Evolutionary conservation across 192 early-diverging fungal genomes (phyloP).

Genomic region (Thamnidium elegans): DNA sequence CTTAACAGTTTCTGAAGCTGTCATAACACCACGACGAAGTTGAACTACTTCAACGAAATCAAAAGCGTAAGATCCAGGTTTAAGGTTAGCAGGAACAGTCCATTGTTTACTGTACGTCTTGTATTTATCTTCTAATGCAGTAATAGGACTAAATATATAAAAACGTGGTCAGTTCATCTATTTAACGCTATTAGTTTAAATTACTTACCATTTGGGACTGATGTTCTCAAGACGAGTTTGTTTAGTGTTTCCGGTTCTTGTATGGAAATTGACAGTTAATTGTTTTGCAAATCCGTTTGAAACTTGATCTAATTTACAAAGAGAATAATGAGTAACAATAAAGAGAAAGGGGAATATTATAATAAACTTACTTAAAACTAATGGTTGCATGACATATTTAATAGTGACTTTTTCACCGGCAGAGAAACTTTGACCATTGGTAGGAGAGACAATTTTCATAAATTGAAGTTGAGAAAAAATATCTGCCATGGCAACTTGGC

Average conservation of each 20-base stretch:
- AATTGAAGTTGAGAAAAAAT: conserved; percentile 31
- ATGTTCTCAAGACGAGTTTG: conserved; percentile 12
- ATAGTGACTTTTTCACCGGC: conserved; percentile 15
- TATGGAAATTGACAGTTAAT: conserved; percentile 26
- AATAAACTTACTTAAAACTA: conserved; percentile 1
- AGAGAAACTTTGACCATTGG: conserved; percentile 8
- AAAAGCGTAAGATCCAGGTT: conserved; percentile 36
- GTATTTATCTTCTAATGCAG: conserved; percentile 20
- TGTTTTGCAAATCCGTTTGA: conserved; percentile 19
- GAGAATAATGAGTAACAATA: background rate
- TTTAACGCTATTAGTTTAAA: no score
- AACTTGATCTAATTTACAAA: conserved; percentile 12
- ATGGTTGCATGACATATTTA: conserved; percentile 25
- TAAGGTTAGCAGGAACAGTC: conserved; percentile 20
- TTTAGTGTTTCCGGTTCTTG: conserved; percentile 22
- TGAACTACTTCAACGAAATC: conserved; percentile 19
- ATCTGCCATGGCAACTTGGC: conserved; percentile 7
- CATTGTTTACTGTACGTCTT: conserved; percentile 22
- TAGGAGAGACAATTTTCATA: conserved; percentile 26
- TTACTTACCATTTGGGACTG: conserved; percentile 13
- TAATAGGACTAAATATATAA: conserved; percentile 18
- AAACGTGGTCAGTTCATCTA: background rate
- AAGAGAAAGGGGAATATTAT: background rate
- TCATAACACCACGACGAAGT: conserved; percentile 13
- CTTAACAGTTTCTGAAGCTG: conserved; percentile 32